phyloP scores from a whole-genome alignment of 139 green algal species.

The Parachlorella kessleri region DNA sequence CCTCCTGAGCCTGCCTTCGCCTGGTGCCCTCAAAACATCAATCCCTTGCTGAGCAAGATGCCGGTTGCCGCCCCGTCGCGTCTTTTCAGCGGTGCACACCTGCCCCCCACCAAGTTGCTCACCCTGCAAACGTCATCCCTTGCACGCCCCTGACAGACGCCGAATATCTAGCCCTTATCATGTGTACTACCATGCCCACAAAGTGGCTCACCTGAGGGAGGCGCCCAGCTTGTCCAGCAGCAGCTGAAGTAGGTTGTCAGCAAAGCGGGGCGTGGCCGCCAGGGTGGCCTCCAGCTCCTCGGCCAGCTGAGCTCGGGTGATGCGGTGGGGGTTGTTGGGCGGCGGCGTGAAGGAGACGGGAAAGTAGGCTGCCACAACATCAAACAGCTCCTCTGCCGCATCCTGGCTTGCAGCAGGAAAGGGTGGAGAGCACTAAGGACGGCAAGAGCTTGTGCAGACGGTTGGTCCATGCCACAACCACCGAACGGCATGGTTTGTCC shows the following conservation, averaged over 20 bases:
- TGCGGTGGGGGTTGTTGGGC: slow-evolving; percentile 40
- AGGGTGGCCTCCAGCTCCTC: slow-evolving; percentile 38
- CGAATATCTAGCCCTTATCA: no score
- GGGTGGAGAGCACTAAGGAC: neutral
- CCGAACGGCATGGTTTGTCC: no score
- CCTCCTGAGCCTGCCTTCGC: no score
- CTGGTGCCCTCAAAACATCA: no score
- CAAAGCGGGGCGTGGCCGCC: slow-evolving; percentile 43
- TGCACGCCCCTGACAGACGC: no score
- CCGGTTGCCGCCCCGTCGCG: no score
- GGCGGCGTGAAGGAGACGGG: slow-evolving; percentile 87
- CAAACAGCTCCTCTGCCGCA: slow-evolving; percentile 75
- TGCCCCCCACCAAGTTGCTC: no score
- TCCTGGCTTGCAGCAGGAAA: no score
- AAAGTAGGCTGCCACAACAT: slow-evolving; percentile 91
- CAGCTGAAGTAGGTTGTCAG: slow-evolving; percentile 46
- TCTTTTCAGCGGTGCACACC: no score
- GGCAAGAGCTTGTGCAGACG: neutral
- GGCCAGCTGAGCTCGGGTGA: slow-evolving; percentile 54
- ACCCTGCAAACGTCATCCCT: no score
- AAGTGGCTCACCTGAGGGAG: slow-evolving; percentile 18
- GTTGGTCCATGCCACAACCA: neutral
- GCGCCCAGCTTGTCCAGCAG: slow-evolving; percentile 66
- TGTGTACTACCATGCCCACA: no score
- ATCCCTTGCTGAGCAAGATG: no score